Evolutionary conservation across 1,139 yeast species (phyloP).

Genomic region (Candida tetrigidarum): DNA sequence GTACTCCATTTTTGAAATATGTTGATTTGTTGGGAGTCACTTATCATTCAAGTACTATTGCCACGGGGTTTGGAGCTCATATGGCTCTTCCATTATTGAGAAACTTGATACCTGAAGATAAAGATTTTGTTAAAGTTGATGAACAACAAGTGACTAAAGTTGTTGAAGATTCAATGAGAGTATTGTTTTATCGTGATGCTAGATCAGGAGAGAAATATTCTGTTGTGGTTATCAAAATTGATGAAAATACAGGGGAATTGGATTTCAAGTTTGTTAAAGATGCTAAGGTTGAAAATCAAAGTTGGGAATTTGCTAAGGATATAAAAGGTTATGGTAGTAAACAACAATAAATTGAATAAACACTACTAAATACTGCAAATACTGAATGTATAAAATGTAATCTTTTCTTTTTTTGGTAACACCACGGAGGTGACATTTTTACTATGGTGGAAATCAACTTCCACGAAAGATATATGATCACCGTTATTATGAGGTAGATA

Average conservation of each 20-base stretch:
- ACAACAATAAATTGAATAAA: slow-evolving; percentile 28
- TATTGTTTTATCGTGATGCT: slow-evolving; percentile 94
- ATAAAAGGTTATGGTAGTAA: slow-evolving; percentile 88
- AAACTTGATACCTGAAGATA: slow-evolving; percentile 78
- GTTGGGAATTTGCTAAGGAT: slow-evolving; percentile 90
- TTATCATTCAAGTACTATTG: slow-evolving; percentile 84
- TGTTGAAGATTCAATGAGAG: slow-evolving; percentile 88
- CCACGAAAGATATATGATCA: no score
- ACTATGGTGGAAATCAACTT: no score
- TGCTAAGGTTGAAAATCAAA: slow-evolving; percentile 71
- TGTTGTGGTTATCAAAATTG: slow-evolving; percentile 73
- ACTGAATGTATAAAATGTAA: not conserved
- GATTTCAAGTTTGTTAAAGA: slow-evolving; percentile 64
- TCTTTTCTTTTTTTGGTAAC: not conserved
- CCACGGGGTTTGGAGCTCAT: slow-evolving; percentile 97
- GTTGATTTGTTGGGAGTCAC: slow-evolving; percentile 93
- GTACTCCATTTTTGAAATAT: slow-evolving; percentile 73
- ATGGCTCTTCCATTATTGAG: slow-evolving; percentile 92
- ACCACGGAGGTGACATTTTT: no score
- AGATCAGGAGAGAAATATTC: slow-evolving; percentile 88
- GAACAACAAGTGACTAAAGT: slow-evolving; percentile 78
- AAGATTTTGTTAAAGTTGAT: slow-evolving; percentile 68
- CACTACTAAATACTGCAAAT: not conserved
- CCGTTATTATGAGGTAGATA: no score
- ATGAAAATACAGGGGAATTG: slow-evolving; percentile 29